Conservation (phyloP, 2,329 filamentous ascomycete species). For the Emericellopsis cladophorae region DNA sequence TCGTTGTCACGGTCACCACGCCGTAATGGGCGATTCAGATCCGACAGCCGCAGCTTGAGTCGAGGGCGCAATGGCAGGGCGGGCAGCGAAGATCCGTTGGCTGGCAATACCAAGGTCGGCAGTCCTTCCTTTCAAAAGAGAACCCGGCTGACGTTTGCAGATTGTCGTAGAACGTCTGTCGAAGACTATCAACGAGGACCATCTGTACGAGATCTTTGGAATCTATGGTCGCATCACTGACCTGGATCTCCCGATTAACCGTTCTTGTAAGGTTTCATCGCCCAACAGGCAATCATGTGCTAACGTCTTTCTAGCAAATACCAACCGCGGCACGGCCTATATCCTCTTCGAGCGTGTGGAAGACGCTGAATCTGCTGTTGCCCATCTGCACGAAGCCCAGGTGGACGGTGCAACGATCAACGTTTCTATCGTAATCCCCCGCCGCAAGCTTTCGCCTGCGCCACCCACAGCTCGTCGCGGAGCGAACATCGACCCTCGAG, state of each 20-base stretch:
- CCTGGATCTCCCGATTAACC: slow-evolving; percentile 81
- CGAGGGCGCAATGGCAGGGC: slow-evolving; percentile 16
- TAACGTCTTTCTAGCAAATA: slow-evolving; percentile 16
- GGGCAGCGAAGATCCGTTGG: slow-evolving; percentile 20
- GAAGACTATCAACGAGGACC: slow-evolving; percentile 82
- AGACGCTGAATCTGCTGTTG: slow-evolving; percentile 78
- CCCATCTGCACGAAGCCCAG: slow-evolving; percentile 97
- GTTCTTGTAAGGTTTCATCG: slow-evolving; percentile 50
- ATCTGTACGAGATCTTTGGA: slow-evolving; percentile 86
- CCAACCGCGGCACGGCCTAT: slow-evolving; percentile 87
- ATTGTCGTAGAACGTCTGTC: slow-evolving; percentile 94
- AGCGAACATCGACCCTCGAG: slow-evolving; percentile 41
- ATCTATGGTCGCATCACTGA: slow-evolving; percentile 77
- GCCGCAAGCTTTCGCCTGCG: slow-evolving; percentile 68
- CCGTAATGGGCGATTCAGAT: slow-evolving; percentile 15
- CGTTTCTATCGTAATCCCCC: slow-evolving; percentile 79
- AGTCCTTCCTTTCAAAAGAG: not conserved
- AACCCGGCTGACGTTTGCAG: slow-evolving; percentile 27
- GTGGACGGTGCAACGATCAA: slow-evolving; percentile 72
- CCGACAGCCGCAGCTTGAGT: slow-evolving; percentile 15
- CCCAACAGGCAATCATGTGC: no score
- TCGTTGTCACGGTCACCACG: slow-evolving; percentile 17
- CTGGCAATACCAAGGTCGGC: slow-evolving; percentile 40
- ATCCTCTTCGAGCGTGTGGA: slow-evolving; percentile 68
- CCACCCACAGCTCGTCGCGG: slow-evolving; percentile 60